These are phyloP conservation scores for Suillus lakei DNA, from an alignment of 768 basidiomycete species.

Conservation along the genomic window DNA sequence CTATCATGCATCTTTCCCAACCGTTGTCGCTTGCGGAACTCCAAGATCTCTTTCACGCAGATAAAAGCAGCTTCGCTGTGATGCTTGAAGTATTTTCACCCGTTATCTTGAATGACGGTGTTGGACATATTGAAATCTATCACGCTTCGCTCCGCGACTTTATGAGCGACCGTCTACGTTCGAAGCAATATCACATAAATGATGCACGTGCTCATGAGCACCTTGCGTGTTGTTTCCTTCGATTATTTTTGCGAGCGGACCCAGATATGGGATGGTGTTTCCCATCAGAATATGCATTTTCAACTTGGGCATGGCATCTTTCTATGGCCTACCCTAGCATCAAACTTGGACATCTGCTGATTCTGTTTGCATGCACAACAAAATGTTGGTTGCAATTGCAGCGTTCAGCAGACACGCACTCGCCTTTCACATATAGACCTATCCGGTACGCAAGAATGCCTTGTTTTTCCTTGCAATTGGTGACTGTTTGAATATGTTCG, in stretches of 20 bases:
- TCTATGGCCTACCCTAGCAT: background rate
- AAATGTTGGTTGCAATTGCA: no score
- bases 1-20: background rate
- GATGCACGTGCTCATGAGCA: background rate
- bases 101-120: background rate
- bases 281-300: no score
- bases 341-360: background rate
- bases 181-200: background rate
- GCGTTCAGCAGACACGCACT: no score
- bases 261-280: no score
- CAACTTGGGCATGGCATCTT: background rate
- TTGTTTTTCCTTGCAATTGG: conserved; percentile 22
- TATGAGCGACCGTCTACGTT: background rate
- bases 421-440: background rate
- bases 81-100: background rate
- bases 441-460: background rate
- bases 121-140: background rate
- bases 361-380: background rate
- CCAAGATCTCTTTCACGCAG: background rate
- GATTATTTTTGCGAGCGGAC: background rate
- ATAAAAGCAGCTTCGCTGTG: background rate
- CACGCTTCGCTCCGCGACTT: conserved; percentile 7
- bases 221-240: background rate
- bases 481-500: conserved; percentile 10
- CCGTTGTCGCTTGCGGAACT: background rate